Base-by-base conservation (phyloP, 257 asterid genomes). In the Knoxia roxburghii region DNA sequence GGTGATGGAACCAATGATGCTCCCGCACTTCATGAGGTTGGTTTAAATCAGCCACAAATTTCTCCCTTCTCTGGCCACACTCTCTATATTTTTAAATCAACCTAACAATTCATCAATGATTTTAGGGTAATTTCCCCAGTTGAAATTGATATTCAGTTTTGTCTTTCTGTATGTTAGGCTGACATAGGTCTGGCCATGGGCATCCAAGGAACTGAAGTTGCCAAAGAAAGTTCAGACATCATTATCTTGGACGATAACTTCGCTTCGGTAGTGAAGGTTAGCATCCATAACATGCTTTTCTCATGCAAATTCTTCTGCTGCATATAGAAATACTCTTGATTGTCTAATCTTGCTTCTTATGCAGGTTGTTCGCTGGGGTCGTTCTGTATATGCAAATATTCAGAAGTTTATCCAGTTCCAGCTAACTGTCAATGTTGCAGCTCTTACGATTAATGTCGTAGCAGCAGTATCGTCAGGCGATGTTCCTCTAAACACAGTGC, bases 361-460 rank as follows among this genome's bases (percentile, higher is more conserved):
- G 74, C 80, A 92, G 98, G 98, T 93, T 76, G 99, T 93, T 50
- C 92, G 96, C n/a, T 93, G 99, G 99, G 99, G 99, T 21, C 95
- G 97, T 60, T 90, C 99, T 21, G 97, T 93, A 15, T 93, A 89
- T 68, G 97, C 97, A 77, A 93, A 93, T 65, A 93, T 93, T 66
- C 99, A 93, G 77, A 93, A 89, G 76, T 92, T 92, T 65, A 92
- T 92, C 80, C 98, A 92, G 86, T 92, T 92, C 79, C 98, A 92
- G 85, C 98, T 92, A 72, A 92, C 98, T n/a, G 98, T 92, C 39
- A 92, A 92, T 76, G 96, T 86, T 74, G 93, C 96, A 63, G 98
- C 98, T 48, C 91, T 92, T 69, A 77, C 75, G 9, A 92, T 92
- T 39, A 92, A 92, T 66, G 96, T 89, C 24, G 87, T 89, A 32